Evolutionary conservation across 2,329 filamentous ascomycete genomes (phyloP).

Genomic region (Fusarium nematophilum): DNA sequence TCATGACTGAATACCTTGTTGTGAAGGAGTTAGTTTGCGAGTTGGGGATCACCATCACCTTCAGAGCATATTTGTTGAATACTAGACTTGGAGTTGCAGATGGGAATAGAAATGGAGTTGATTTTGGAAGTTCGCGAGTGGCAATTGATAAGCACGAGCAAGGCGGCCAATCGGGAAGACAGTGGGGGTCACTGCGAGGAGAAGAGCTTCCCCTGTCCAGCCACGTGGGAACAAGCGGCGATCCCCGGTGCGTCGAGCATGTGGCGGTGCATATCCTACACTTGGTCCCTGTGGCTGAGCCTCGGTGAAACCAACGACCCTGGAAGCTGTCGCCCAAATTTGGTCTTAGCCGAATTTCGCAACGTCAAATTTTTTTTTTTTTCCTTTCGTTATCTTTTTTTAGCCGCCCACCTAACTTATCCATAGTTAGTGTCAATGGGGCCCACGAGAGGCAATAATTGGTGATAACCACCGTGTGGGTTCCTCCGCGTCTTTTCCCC

Average conservation of each 20-base stretch:
- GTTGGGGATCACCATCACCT: too few species aligned
- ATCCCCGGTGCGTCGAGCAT: constrained; percentile 8
- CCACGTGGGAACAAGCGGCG: constrained; percentile 30
- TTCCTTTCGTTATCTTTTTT: constrained; percentile 14
- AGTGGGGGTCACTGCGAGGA: constrained; percentile 19
- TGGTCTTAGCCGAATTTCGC: constrained; percentile 21
- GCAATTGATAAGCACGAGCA: constrained; percentile 2
- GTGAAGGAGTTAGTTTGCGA: too few species aligned
- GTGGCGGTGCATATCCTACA: constrained; percentile 33
- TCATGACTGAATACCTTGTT: too few species aligned
- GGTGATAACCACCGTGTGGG: constrained; percentile 13
- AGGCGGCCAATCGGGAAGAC: constrained; percentile 40
- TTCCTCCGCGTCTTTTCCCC: constrained; percentile 8
- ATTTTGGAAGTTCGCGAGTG: constrained; percentile 8
- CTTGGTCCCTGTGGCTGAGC: constrained; percentile 16
- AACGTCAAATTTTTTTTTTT: constrained; percentile 18
- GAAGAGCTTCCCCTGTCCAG: constrained; percentile 27
- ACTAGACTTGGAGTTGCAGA: background rate
- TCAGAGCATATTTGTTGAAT: too few species aligned
- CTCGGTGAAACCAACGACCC: constrained; percentile 4
- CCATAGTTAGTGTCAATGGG: constrained; percentile 13
- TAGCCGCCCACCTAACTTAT: constrained; percentile 1
- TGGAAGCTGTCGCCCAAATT: constrained; percentile 24
- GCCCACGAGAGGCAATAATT: constrained; percentile 14
- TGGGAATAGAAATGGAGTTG: too few species aligned